Base-by-base conservation (phyloP, 169 alveolate genomes). In the Plasmodium vinckei region DNA sequence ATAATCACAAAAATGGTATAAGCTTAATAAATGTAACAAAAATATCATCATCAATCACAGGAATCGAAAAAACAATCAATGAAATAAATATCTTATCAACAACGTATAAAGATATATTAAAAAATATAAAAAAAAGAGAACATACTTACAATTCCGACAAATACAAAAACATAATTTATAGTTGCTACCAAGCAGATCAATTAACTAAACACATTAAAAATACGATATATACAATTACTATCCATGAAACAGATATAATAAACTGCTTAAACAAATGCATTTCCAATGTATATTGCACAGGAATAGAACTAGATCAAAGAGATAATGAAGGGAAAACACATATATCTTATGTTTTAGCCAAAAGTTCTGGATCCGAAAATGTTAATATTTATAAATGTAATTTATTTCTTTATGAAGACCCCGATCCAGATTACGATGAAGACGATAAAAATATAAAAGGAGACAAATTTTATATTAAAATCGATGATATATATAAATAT, bases 261-360 rank as follows among this genome's bases (percentile, higher is more conserved):
- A 17, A 77, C 15, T 94, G 96, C 44, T 53, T 79, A 47, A 64
- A 69, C n/a, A 69, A 65, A 15, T 94, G 96, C 67, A 65, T 72
- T 56, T 23, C 91, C 12, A 89, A 94, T 46, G 46, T 94, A 17
- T 94, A 92, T 65, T 94, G 96, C 47, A 87, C 93, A 49, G 96
- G 95, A n/a, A 87, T 71, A 71, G 87, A 75, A 56, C 87, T 88
- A 77, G 89, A 92, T 44, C 75, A 25, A 60, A 73, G 88, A 82
- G 21, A 39, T 12, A 9, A 51, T 46, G 46, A 69, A 13, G 84
- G 90, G 15, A 82, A 61, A 71, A 54, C 67, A 15, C 33, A 56
- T 33, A 56, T 68, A 68, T 82, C 42, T 56, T 33, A 56, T 72
- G 9, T 68, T 25, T 60, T 82, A 54, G 23, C 67, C 49, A 82